These are phyloP conservation scores for Exsudoporus frostii DNA, from an alignment of 768 basidiomycete species.

Conservation along the genomic window DNA sequence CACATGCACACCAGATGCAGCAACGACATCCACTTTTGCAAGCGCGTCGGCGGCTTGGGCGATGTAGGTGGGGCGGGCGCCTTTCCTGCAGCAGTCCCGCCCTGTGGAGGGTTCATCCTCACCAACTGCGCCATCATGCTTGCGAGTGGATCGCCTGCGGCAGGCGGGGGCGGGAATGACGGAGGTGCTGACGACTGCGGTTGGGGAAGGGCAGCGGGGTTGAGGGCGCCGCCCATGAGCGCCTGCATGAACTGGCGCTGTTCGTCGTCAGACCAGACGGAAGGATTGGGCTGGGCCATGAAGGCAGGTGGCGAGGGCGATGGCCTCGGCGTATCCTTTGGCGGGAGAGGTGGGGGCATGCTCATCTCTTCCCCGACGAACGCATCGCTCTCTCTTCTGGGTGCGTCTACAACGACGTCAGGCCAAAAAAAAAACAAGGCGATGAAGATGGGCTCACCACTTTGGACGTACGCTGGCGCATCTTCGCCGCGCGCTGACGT, in stretches of 20 bases:
- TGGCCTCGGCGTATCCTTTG: constrained; percentile 25
- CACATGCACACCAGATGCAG: constrained; percentile 65
- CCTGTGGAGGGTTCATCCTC: constrained; percentile 24
- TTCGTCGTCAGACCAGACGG: constrained; percentile 66
- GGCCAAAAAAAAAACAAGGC: not conserved
- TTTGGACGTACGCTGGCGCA: constrained; percentile 50
- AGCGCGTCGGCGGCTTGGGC: constrained; percentile 38
- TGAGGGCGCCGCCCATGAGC: constrained; percentile 43
- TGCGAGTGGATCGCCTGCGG: constrained; percentile 44
- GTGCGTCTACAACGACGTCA: constrained; percentile 2
- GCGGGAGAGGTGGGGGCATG: constrained; percentile 26
- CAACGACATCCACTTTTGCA: constrained; percentile 63
- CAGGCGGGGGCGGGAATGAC: constrained; percentile 1
- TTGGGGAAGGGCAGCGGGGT: constrained; percentile 26
- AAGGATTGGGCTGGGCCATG: constrained; percentile 42
- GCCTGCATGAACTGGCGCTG: constrained; percentile 68
- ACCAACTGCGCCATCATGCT: constrained; percentile 37
- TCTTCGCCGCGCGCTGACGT: constrained; percentile 73
- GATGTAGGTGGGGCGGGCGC: constrained; percentile 19
- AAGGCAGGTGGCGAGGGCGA: constrained; percentile 24
- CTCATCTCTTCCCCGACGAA: constrained; percentile 38
- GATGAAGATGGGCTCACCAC: constrained; percentile 33
- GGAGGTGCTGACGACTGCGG: constrained; percentile 4
- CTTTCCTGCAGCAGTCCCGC: constrained; percentile 24
- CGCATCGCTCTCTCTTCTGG: constrained; percentile 18